Evolutionary conservation across 2,329 filamentous ascomycete genomes (phyloP), one percentile per base, ranked within the genome.

Genomic region (Lojkania enalia): DNA sequence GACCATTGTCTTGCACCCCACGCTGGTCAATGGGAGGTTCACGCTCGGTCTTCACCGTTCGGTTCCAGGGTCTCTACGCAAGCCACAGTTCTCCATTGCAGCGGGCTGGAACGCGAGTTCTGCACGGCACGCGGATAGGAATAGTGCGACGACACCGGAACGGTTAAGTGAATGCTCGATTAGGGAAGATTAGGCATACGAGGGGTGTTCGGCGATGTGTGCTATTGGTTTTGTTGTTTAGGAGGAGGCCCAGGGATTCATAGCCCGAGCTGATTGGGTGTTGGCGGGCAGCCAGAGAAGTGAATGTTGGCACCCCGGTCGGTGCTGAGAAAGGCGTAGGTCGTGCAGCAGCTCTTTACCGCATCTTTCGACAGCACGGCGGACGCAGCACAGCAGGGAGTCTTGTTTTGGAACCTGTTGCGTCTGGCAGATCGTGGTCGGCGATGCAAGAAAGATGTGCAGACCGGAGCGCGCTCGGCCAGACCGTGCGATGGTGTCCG

Each of bases 71-170:
- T 29, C 15, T 40, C 43, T 37, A 54, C 60, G 61, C 60, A 60
- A 61, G 60, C 61, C 61, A 64, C 58, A 35, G 39, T 25, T 37
- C 32, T 47, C 55, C 51, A 48, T 31, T 45, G 45, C 44, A 30
- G 46, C 35, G 54, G 58, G 58, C 58, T 62, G 55, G 61, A 58
- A 42, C 46, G n/a, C 30, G 49, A 55, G 48, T 48, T 36, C 30
- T 7, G 7, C 30, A 16, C 9, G 9, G 9, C 9, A 33, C 30
- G 30, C 6, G 9, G 9, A 33, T 9, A 6, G 30, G 30, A 16
- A 33, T 9, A 6, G 7, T 33, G 30, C 30, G 7, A 16, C 15
- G 30, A 11, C 7, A 16, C 9, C 30, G 7, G 9, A 11, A 9
- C 15, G 6, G 33, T 15, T 36, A 33, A 15, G 11, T 9, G 30